Percentiles rank a stretch among this genome's conserved stretches.
Conservation (phyloP, 176 grass and related monocot species). For the Microstegium vimineum region DNA sequence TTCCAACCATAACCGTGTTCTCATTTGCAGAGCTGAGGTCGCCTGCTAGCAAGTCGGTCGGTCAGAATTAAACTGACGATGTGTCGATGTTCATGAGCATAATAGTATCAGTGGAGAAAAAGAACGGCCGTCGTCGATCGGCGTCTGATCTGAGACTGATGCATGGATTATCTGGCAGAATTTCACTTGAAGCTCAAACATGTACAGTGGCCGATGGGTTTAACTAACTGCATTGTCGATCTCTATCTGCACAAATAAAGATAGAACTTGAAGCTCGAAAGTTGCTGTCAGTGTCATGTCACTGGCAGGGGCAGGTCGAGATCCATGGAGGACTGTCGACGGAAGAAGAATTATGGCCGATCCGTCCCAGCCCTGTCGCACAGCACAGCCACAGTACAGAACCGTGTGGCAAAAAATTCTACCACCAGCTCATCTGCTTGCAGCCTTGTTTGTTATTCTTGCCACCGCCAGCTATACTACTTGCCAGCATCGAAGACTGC, state of each 20-base stretch:
- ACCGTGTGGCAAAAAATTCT: background rate
- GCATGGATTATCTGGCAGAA: background rate
- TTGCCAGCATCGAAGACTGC: background rate
- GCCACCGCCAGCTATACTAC: conserved; percentile 38
- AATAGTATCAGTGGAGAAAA: no score
- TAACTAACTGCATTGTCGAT: no score
- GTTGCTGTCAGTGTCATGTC: background rate
- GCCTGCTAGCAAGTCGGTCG: no score
- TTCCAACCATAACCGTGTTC: background rate
- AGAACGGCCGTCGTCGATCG: background rate
- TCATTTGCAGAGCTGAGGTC: background rate
- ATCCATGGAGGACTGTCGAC: background rate
- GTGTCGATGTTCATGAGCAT: background rate
- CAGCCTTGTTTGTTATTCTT: background rate
- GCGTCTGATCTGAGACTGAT: background rate
- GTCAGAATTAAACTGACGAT: background rate
- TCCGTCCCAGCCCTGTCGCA: background rate
- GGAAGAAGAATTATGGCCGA: background rate
- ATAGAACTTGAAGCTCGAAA: background rate
- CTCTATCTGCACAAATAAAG: no score
- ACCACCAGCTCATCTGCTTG: conserved; percentile 16
- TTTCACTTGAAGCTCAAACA: background rate
- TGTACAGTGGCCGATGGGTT: no score
- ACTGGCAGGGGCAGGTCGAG: background rate
- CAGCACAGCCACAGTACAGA: background rate